These are phyloP conservation scores for Trypanosoma avium DNA, from an alignment of 208 protist genomes.

Conservation along the genomic window DNA sequence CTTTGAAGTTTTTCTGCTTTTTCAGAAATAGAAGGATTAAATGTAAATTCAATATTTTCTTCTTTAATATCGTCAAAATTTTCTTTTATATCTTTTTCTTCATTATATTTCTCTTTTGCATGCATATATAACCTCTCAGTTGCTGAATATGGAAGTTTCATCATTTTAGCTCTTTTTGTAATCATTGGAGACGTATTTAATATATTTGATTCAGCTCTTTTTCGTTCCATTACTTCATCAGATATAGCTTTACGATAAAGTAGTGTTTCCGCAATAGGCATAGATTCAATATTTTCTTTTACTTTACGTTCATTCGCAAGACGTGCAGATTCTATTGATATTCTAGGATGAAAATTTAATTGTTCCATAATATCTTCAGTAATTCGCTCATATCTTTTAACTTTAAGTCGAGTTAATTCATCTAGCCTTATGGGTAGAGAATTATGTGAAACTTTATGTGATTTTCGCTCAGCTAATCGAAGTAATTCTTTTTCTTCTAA, in stretches of 20 bases:
- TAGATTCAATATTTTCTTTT: constrained; percentile 5
- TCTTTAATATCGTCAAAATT: constrained; percentile 2
- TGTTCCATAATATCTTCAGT: constrained; percentile 2
- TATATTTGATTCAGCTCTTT: neutral
- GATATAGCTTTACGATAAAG: constrained; percentile 3
- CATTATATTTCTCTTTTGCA: constrained; percentile 27
- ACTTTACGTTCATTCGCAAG: constrained; percentile 12
- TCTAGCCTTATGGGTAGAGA: neutral
- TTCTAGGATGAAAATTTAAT: constrained; percentile 19
- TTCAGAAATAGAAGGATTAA: constrained; percentile 35
- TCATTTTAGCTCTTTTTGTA: constrained; percentile 26
- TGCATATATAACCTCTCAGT: constrained; percentile 37
- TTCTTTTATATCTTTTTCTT: constrained; percentile 6
- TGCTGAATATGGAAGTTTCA: constrained; percentile 27
- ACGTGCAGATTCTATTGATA: constrained; percentile 23
- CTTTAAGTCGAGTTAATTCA: neutral
- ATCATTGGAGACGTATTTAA: constrained; percentile 9
- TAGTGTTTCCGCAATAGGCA: constrained; percentile 16
- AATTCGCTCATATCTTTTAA: constrained; percentile 4
- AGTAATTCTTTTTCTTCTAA: constrained; percentile 19
- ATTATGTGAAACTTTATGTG: neutral
- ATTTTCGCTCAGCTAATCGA: constrained; percentile 8
- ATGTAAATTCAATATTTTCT: constrained; percentile 5
- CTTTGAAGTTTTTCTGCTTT: constrained; percentile 32
- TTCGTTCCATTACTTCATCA: constrained; percentile 2